Base-by-base conservation (phyloP, 371 early-diverging fungal genomes). In the Rhizopus delemar region DNA sequence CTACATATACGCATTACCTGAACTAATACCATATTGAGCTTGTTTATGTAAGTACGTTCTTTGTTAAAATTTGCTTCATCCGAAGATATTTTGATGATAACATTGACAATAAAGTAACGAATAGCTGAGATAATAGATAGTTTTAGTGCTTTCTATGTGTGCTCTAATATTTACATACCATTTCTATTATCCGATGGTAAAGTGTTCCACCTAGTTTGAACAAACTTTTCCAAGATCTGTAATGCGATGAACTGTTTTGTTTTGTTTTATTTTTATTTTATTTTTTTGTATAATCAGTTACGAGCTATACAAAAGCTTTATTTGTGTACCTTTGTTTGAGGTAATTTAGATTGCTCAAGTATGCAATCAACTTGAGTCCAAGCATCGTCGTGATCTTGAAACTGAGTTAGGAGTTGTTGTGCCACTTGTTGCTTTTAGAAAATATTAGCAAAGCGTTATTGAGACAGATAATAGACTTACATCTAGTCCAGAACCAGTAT, bases 311-410 rank as follows among this genome's bases (percentile, higher is more conserved):
- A 22, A 22, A 22, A 22, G 22, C 22, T 22, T 22, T 22, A 22
- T 22, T 22, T 22, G 22, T 22, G 22, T 83, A 95, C 97, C 90
- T 96, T 98, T 38, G 97, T 89, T 70, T 95, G 86, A 43, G 87
- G 63, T 12, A 85, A 77, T 68, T 75, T 84, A 22, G 97, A 93
- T 35, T 88, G 84, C 58, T 93, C 94, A 56, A 99, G 76, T 69
- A 99, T 98, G n/a, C 78, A 78, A 71, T 99, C 99, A 13, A 94
- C 97, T 59, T 91, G 85, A 56, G 90, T 90, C 99, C 99, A 99
- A 41, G 99, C 86, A 48, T 96, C 96, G 33, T 96, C 97, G 65
- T 97, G 91, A 48, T 97, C 95, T 78, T 97, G 94, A 71, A 99
- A 99, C 75, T 94, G 91, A 22, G 93, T 88, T 68, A 98, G 74